A percentile compares a stretch with the other conserved stretches of the same genome.
Conservation (phyloP, 83 land plant species). For the Larix sibirica region DNA sequence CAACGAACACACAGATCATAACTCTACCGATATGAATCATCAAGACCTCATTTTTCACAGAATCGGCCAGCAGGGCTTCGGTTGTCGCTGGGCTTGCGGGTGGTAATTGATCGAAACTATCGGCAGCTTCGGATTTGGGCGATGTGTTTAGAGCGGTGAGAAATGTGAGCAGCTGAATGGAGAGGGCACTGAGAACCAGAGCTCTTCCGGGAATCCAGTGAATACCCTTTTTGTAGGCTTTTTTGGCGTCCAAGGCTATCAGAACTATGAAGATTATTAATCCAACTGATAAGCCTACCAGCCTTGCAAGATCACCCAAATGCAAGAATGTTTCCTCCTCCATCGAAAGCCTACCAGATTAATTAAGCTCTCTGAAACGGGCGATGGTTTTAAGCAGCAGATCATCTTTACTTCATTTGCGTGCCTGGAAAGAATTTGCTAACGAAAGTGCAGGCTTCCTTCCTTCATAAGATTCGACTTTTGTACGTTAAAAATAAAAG, state of each 20-base stretch:
- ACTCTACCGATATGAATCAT: background rate
- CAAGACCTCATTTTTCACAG: background rate
- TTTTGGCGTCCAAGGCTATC: background rate
- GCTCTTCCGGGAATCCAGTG: slow-evolving; percentile 6
- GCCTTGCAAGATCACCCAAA: background rate
- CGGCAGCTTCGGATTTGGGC: background rate
- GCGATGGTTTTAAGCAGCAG: too few relatives aligned
- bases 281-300: background rate
- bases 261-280: background rate
- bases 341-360: too few relatives aligned
- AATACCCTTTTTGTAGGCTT: background rate
- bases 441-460: too few relatives aligned
- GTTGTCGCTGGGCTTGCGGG: too few relatives aligned
- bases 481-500: too few relatives aligned
- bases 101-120: too few relatives aligned
- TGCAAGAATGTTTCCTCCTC: background rate
- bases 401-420: too few relatives aligned
- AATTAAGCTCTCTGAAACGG: too few relatives aligned
- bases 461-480: too few relatives aligned
- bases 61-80: background rate
- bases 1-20: slow-evolving; percentile 14
- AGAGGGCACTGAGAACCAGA: slow-evolving; percentile 2
- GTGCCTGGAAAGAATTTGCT: too few relatives aligned
- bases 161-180: background rate
- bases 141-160: background rate